Evolutionary conservation across 306 rosid species (phyloP).

Genomic region (Vigna mungo): DNA sequence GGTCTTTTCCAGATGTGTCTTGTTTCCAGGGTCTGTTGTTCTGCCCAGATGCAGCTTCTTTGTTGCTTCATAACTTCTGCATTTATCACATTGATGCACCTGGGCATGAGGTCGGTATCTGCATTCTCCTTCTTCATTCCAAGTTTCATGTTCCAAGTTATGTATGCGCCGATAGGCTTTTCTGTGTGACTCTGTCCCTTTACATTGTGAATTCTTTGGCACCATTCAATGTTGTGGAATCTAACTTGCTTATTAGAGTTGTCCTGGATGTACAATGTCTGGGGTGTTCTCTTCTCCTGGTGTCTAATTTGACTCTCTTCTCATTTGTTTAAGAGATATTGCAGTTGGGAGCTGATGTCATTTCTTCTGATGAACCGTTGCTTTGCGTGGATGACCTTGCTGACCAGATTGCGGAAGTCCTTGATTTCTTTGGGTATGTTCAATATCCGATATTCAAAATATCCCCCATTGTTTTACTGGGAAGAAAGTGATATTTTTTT

Average conservation of each 20-base stretch:
- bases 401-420: slow-evolving; percentile 88
- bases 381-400: slow-evolving; percentile 83
- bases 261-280: not conserved
- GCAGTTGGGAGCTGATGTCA: slow-evolving; percentile 92
- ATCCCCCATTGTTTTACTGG: not conserved
- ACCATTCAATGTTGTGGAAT: not conserved
- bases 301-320: slow-evolving; percentile 41
- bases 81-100: slow-evolving; percentile 94
- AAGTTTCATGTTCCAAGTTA: slow-evolving; percentile 30
- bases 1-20: slow-evolving; percentile 65
- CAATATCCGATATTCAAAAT: not conserved
- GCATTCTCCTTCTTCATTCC: slow-evolving; percentile 29
- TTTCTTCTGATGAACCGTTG: slow-evolving; percentile 81
- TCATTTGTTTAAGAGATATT: slow-evolving; percentile 68
- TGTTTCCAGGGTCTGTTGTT: slow-evolving; percentile 85
- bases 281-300: not conserved
- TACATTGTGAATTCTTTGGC: not conserved
- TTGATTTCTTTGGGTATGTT: slow-evolving; percentile 78
- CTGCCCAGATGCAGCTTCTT: slow-evolving; percentile 82
- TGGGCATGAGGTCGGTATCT: slow-evolving; percentile 84
- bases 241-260: slow-evolving; percentile 13
- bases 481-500: not conserved
- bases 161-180: not conserved
- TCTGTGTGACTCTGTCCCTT: not conserved
- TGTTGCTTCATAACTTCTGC: slow-evolving; percentile 89